A percentile compares a stretch with the other conserved stretches of the same genome.
Conservation (phyloP, 140 eudicot species). For the Erigeron philadelphicus region DNA sequence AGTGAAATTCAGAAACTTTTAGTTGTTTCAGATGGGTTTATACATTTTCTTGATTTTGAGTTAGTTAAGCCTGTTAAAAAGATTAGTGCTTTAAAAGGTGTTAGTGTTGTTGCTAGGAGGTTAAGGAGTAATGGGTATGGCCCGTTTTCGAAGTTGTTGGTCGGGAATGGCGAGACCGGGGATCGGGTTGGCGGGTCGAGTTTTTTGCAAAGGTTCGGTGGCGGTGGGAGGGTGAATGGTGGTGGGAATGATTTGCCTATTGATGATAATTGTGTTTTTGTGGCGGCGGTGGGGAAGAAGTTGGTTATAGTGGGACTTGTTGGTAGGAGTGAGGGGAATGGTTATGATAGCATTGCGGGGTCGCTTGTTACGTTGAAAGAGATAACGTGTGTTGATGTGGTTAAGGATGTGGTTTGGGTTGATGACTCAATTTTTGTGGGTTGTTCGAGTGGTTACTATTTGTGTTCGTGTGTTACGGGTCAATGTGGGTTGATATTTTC, state of each 20-base stretch:
- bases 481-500: conserved; percentile 64
- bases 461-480: conserved; percentile 63
- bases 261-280: conserved; percentile 52
- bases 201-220: conserved; percentile 43
- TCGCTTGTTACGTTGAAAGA: conserved; percentile 61
- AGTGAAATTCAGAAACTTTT: conserved; percentile 42
- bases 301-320: conserved; percentile 62
- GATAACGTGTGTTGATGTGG: conserved; percentile 56
- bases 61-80: conserved; percentile 49
- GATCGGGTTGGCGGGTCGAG: conserved; percentile 29
- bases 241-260: conserved; percentile 39
- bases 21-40: conserved; percentile 49
- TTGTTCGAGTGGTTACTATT: conserved; percentile 57
- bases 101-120: conserved; percentile 46
- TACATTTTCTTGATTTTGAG: conserved; percentile 55
- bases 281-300: conserved; percentile 60
- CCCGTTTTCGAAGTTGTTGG: conserved; percentile 24
- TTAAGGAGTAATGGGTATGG: conserved; percentile 29
- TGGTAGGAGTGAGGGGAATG: conserved; percentile 28
- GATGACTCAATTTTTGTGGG: conserved; percentile 74
- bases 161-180: conserved; percentile 22
- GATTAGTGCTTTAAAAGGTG: conserved; percentile 54
- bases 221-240: conserved; percentile 46
- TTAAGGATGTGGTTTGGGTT: conserved; percentile 59
- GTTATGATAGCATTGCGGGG: conserved; percentile 40